phyloP scores from a whole-genome alignment of 306 rosid genomes.

The Crotalaria pallida region DNA sequence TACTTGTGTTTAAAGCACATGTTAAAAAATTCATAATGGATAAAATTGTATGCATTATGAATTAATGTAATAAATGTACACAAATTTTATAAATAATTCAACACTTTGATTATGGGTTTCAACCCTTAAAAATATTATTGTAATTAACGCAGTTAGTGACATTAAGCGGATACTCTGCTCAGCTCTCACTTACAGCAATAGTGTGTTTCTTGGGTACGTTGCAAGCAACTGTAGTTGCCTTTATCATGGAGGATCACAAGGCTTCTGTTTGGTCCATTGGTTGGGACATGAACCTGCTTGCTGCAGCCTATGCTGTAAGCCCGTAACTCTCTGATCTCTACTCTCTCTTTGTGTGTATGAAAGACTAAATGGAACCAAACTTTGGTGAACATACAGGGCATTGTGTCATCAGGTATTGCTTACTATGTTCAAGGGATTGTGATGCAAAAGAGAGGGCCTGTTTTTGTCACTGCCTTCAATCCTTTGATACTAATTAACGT shows the following conservation, averaged over 20 bases:
- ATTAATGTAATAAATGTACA: no score
- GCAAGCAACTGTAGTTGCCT: constrained; percentile 67
- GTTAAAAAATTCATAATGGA: no score
- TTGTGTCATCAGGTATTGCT: constrained; percentile 58
- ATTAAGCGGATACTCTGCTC: constrained; percentile 63
- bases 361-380: not conserved
- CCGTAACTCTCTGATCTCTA: no score
- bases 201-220: constrained; percentile 77
- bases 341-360: not conserved
- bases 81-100: no score
- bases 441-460: constrained; percentile 79
- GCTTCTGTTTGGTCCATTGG: constrained; percentile 77
- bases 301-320: constrained; percentile 87
- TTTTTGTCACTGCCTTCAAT: constrained; percentile 89
- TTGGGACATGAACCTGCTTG: constrained; percentile 81
- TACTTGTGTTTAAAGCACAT: no score
- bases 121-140: not conserved
- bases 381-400: constrained; percentile 58
- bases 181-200: constrained; percentile 75
- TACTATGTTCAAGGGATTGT: constrained; percentile 82
- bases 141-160: constrained; percentile 52
- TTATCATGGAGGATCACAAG: constrained; percentile 49
- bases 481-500: constrained; percentile 90
- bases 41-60: no score
- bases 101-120: no score